A percentile compares a stretch with the other conserved stretches of the same genome.
phyloP scores from a whole-genome alignment of 2,329 filamentous ascomycete genomes.

The Fonsecaea nubica region DNA sequence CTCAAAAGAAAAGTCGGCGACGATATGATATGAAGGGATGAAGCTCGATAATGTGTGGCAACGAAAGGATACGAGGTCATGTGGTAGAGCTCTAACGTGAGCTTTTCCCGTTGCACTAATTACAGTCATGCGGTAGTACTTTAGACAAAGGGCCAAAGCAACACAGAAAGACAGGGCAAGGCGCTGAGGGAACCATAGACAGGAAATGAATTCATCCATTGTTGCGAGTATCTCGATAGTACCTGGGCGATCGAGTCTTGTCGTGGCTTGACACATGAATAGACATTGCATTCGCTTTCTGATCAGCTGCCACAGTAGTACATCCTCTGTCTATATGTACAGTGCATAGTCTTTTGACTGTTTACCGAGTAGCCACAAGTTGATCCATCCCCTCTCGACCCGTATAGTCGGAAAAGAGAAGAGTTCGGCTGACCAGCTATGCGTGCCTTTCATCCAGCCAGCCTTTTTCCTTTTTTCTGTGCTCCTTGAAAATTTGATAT shows the following conservation, averaged over 20 bases:
- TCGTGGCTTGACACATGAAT: neutral
- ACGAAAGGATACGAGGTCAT: neutral
- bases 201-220: neutral
- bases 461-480: no score
- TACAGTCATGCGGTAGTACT: neutral
- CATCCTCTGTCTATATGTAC: no score
- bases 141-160: constrained; percentile 8
- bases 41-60: neutral
- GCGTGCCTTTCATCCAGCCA: neutral
- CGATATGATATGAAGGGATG: neutral
- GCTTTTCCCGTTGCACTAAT: neutral
- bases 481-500: no score
- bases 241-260: neutral
- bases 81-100: neutral
- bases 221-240: neutral
- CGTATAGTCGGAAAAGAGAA: neutral
- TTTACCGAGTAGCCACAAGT: no score
- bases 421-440: neutral
- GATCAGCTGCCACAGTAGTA: no score
- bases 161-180: constrained; percentile 1
- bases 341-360: no score
- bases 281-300: neutral
- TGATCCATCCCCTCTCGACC: neutral
- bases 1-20: neutral
- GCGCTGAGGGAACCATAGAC: constrained; percentile 7